phyloP scores from a whole-genome alignment of 768 basidiomycete genomes.

The Amanita thiersii region DNA sequence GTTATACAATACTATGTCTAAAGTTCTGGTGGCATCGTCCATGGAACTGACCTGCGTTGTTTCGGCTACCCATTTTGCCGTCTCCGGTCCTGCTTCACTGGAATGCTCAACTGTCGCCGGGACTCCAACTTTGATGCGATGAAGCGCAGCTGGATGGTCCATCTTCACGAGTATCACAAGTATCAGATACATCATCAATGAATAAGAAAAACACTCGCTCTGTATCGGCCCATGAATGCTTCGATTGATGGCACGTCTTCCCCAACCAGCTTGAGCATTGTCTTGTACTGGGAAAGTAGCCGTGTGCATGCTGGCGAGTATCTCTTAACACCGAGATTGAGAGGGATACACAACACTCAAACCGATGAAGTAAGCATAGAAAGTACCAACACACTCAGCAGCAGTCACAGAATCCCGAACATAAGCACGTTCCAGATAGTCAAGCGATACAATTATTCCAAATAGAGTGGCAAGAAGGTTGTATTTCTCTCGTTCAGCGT shows the following conservation, averaged over 20 bases:
- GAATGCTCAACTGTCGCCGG: conserved; percentile 97
- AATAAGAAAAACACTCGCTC: conserved; percentile 35
- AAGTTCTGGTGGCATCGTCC: not conserved
- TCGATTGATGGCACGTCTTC: conserved; percentile 81
- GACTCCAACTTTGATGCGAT: conserved; percentile 85
- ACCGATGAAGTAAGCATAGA: not conserved
- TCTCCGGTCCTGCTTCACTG: conserved; percentile 86
- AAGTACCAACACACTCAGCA: conserved; percentile 61
- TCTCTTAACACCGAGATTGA: conserved; percentile 39
- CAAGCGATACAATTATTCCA: conserved; percentile 83
- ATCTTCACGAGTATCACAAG: conserved; percentile 41
- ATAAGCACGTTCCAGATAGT: conserved; percentile 94
- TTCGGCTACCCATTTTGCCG: conserved; percentile 95
- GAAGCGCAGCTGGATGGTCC: conserved; percentile 89
- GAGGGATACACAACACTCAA: too few species aligned
- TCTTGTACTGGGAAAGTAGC: conserved; percentile 95
- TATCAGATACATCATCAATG: not conserved
- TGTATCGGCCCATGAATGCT: conserved; percentile 84
- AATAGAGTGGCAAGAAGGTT: conserved; percentile 86
- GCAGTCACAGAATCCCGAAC: conserved; percentile 88
- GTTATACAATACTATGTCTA: conserved; percentile 1
- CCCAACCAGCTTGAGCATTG: conserved; percentile 92
- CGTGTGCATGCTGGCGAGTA: conserved; percentile 95
- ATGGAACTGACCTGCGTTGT: conserved; percentile 72
- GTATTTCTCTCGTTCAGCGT: conserved; percentile 83